Conservation (phyloP, 106 monocot species). For the Dendrobium chrysotoxum region DNA sequence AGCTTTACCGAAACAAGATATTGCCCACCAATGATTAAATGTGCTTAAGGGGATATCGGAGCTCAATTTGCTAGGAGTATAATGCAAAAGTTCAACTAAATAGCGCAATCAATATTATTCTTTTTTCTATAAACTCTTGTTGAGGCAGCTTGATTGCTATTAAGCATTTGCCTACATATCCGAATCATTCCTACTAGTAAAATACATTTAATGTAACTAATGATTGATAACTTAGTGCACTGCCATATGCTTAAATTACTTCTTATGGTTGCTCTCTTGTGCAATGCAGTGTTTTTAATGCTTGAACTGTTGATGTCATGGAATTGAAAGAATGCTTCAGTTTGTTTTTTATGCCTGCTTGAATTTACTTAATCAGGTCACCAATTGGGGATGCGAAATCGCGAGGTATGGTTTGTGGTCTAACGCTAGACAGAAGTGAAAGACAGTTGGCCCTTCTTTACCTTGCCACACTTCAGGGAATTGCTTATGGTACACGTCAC, state of each 20-base stretch:
- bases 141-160: not conserved
- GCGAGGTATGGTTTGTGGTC: slow-evolving; percentile 76
- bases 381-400: slow-evolving; percentile 90
- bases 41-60: not conserved
- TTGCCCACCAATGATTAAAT: not conserved
- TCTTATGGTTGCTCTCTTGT: not conserved
- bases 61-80: not conserved
- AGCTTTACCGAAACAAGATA: not conserved
- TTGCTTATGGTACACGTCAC: slow-evolving; percentile 96
- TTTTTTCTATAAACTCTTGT: not conserved
- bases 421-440: slow-evolving; percentile 86
- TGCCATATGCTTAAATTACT: not conserved
- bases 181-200: not conserved
- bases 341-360: not conserved
- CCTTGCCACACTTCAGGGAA: slow-evolving; percentile 84
- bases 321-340: not conserved
- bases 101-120: not conserved
- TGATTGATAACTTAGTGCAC: not conserved
- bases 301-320: not conserved
- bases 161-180: not conserved
- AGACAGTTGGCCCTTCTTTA: slow-evolving; percentile 79
- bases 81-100: not conserved
- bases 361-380: slow-evolving; percentile 43
- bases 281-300: not conserved
- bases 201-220: not conserved